Conservation (phyloP, 1,284 basidiomycete species). For the Tremellales sp. region DNA sequence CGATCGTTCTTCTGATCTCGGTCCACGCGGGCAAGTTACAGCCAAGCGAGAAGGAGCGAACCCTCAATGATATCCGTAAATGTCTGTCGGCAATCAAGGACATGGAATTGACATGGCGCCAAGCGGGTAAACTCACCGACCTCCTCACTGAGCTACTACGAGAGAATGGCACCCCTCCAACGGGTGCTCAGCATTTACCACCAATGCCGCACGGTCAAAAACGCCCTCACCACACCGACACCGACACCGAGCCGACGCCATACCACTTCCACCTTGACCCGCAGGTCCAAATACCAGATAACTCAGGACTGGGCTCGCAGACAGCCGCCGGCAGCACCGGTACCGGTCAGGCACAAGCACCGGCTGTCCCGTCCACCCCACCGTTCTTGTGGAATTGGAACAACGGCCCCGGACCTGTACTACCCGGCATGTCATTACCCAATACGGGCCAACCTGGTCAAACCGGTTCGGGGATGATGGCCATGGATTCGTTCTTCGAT, state of each 20-base stretch:
- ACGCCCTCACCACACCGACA: slow-evolving; percentile 1
- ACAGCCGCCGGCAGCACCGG: too few relatives aligned
- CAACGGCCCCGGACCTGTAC: too few relatives aligned
- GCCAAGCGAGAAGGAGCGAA: slow-evolving; percentile 57
- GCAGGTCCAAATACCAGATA: too few relatives aligned
- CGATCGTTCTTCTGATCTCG: slow-evolving; percentile 64
- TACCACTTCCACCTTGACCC: background rate
- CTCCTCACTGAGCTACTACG: slow-evolving; percentile 27
- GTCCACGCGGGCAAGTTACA: slow-evolving; percentile 68
- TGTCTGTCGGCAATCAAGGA: slow-evolving; percentile 61
- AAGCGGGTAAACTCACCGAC: slow-evolving; percentile 44
- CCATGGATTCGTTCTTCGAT: slow-evolving; percentile 8
- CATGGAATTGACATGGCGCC: slow-evolving; percentile 55
- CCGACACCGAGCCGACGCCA: background rate
- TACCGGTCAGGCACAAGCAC: too few relatives aligned
- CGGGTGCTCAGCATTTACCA: too few relatives aligned
- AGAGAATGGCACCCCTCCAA: slow-evolving; percentile 11
- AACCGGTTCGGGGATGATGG: slow-evolving; percentile 1
- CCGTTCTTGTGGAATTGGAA: too few relatives aligned
- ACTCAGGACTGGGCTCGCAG: too few relatives aligned
- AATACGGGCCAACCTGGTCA: slow-evolving; percentile 1
- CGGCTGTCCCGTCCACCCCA: too few relatives aligned
- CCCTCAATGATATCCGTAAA: slow-evolving; percentile 66
- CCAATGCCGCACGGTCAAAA: slow-evolving; percentile 10
- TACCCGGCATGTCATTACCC: too few relatives aligned